Percentiles rank a stretch among this genome's conserved stretches.
Conservation (phyloP, 257 asterid genomes). For the Fraxinus anomala region DNA sequence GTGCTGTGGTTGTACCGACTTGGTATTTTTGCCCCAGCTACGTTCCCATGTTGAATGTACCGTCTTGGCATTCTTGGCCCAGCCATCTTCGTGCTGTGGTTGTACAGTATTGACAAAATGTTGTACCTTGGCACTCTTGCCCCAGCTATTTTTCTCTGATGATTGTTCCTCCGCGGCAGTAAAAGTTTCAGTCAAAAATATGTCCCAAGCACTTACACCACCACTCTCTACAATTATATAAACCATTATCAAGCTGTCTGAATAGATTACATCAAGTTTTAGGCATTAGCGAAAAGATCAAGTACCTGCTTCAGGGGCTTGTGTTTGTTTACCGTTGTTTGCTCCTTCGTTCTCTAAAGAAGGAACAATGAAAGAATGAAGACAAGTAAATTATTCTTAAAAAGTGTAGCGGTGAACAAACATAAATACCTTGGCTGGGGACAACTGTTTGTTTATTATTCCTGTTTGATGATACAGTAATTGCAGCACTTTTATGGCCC, state of each 20-base stretch:
- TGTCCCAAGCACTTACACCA: conserved; percentile 63
- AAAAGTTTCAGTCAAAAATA: conserved; percentile 50
- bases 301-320: conserved; percentile 36
- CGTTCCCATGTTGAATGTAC: conserved; percentile 28
- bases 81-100: conserved; percentile 23
- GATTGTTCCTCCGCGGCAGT: conserved; percentile 65
- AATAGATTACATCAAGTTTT: conserved; percentile 12
- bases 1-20: conserved; percentile 35
- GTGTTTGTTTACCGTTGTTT: conserved; percentile 31
- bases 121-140: conserved; percentile 40
- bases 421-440: conserved; percentile 47
- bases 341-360: conserved; percentile 27
- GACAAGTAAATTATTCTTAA: background rate
- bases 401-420: conserved; percentile 4
- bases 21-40: conserved; percentile 27
- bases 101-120: conserved; percentile 42
- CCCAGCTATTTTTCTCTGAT: conserved; percentile 45
- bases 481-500: conserved; percentile 33
- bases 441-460: conserved; percentile 35
- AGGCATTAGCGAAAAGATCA: background rate
- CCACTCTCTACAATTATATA: conserved; percentile 40
- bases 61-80: conserved; percentile 45
- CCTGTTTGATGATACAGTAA: conserved; percentile 33
- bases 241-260: conserved; percentile 8
- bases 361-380: conserved; percentile 10